A percentile compares a stretch with the other conserved stretches of the same genome.
These are phyloP conservation scores for Cladosporium phlei DNA, from an alignment of 2,329 filamentous ascomycete species.

Conservation along the genomic window DNA sequence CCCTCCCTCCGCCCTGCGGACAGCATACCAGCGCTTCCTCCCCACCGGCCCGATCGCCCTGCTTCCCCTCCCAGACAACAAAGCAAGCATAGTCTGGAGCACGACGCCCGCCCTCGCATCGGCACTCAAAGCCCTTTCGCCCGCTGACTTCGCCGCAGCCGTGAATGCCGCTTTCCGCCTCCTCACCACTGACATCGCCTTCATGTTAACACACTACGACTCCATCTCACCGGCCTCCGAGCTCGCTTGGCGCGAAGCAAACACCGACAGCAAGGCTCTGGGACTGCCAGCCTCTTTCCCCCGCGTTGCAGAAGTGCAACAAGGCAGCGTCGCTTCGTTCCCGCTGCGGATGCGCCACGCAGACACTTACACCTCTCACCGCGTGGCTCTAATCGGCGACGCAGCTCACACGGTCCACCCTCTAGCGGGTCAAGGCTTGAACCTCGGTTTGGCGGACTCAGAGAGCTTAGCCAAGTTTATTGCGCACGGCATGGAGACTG, in stretches of 20 bases:
- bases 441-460: constrained; percentile 86
- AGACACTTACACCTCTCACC: constrained; percentile 85
- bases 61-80: constrained; percentile 78
- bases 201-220: constrained; percentile 62
- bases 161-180: constrained; percentile 93
- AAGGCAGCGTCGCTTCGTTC: constrained; percentile 79
- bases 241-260: constrained; percentile 73
- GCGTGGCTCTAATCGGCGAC: constrained; percentile 88
- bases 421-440: constrained; percentile 88
- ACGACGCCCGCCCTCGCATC: constrained; percentile 77
- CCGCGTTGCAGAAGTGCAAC: constrained; percentile 64
- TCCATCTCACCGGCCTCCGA: constrained; percentile 44
- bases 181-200: constrained; percentile 70
- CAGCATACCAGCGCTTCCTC: constrained; percentile 91
- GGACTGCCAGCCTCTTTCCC: constrained; percentile 45
- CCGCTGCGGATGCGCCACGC: constrained; percentile 87
- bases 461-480: constrained; percentile 72
- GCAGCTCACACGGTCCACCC: constrained; percentile 95
- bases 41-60: constrained; percentile 88
- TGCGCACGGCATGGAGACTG: constrained; percentile 70
- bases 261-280: constrained; percentile 51
- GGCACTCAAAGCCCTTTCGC: constrained; percentile 68
- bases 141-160: constrained; percentile 73
- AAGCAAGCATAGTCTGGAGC: constrained; percentile 88
- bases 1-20: constrained; percentile 46